These are phyloP conservation scores for Mortierella sp. DNA, from an alignment of 371 early-diverging fungal species.

Conservation along the genomic window DNA sequence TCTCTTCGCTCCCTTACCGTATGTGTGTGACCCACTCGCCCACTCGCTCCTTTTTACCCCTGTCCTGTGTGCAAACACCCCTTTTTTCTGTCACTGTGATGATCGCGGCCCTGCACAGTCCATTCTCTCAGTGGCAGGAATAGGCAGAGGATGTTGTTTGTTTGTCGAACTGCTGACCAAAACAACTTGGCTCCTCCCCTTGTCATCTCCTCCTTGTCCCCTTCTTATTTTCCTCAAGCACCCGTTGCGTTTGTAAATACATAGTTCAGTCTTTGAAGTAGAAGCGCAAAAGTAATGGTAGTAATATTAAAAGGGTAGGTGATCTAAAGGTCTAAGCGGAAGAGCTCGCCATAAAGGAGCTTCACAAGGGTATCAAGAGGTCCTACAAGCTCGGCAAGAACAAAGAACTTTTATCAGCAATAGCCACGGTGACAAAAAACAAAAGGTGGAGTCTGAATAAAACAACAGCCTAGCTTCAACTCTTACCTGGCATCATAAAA, in stretches of 20 bases:
- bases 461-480: not conserved
- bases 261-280: not conserved
- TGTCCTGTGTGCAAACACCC: not conserved
- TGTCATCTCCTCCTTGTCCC: not conserved
- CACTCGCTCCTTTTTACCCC: not conserved
- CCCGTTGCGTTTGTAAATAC: not conserved
- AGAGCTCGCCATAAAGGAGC: conserved; percentile 45
- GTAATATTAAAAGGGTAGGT: not conserved
- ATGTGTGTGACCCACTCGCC: conserved; percentile 8
- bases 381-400: conserved; percentile 10
- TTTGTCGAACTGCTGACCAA: conserved; percentile 3
- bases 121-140: not conserved
- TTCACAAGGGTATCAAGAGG: conserved; percentile 53
- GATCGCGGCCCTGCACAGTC: not conserved
- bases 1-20: not conserved
- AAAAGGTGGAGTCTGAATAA: no score
- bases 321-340: conserved; percentile 34
- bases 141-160: not conserved
- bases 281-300: not conserved
- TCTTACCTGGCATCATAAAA: conserved; percentile 54
- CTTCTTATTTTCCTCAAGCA: not conserved
- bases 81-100: not conserved
- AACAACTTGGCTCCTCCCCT: not conserved
- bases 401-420: not conserved
- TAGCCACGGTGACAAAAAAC: not conserved